Base-by-base conservation (phyloP, 768 basidiomycete genomes). In the Podaxis pistillaris region DNA sequence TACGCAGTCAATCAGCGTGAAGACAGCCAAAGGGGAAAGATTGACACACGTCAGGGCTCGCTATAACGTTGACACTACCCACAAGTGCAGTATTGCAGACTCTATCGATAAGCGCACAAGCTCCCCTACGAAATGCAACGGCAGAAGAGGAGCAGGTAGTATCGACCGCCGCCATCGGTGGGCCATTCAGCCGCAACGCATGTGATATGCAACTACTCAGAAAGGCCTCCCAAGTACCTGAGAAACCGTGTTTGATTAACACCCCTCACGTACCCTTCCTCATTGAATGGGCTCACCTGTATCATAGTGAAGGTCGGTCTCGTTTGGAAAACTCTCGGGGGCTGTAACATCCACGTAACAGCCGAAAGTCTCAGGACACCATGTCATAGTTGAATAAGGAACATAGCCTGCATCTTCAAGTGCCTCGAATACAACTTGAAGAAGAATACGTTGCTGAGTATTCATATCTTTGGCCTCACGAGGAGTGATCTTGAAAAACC, bases 401-500 rank as follows among this genome's bases (percentile, higher is more conserved):
- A 88, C 83, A 68, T 88, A 91, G 0, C 89, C 90, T 3, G 89
- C 81, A 63, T 85, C 79, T 69, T 91, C 89, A 3, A 91, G 76
- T 0, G 90, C 90, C 61, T 88, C 81, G 58, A 88, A 83, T 4
- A 86, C 87, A 1, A 82, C 79, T 44, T 87, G 88, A 15, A 91
- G 88, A 15, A 91, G 78, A 37, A 91, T 66, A 4, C 90, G 81
- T 65, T 90, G 89, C 65, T 91, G 89, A 6, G 90, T 89, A 68
- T 91, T 88, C 88, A 91, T 91, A 70, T 78, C 83, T 63, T 76
- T 82, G 11, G 89, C 89, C 72, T 91, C 90, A 4, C 90, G 82
- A 1, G 90, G 89, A 44, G 85, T 88, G 50, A 90, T 82, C 46
- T 82, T 84, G 78, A 91, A 92, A 69, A 90, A 89, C 61, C 78